These are phyloP conservation scores for Boletus sp. DNA, from an alignment of 768 basidiomycete genomes.

Conservation along the genomic window DNA sequence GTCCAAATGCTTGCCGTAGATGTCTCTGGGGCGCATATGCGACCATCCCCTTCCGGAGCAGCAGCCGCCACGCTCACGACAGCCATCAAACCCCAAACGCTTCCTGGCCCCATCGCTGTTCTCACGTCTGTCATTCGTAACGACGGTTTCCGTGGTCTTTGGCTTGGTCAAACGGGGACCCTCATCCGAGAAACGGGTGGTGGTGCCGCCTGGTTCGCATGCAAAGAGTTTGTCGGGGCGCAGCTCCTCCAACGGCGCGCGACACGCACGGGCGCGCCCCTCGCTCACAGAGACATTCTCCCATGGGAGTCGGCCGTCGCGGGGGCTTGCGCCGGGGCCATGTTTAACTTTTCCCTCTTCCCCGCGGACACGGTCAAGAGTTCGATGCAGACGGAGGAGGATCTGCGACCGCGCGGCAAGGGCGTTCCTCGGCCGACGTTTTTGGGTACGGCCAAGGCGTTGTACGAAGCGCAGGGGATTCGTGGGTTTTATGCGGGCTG, in stretches of 20 bases:
- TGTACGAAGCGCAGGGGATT: constrained; percentile 76
- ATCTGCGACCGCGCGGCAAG: constrained; percentile 59
- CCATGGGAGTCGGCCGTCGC: constrained; percentile 83
- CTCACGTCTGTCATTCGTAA: constrained; percentile 59
- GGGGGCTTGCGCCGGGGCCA: constrained; percentile 83
- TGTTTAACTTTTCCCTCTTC: constrained; percentile 87
- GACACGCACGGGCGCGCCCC: constrained; percentile 19
- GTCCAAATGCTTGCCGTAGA: constrained; percentile 74
- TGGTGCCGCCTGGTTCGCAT: constrained; percentile 85
- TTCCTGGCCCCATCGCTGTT: constrained; percentile 76
- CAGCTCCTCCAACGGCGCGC: constrained; percentile 54
- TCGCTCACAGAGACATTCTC: constrained; percentile 47
- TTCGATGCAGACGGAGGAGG: constrained; percentile 91
- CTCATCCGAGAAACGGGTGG: constrained; percentile 93
- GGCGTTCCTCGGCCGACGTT: constrained; percentile 41
- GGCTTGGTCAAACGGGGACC: constrained; percentile 95
- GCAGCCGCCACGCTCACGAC: constrained; percentile 12
- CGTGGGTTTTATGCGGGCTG: constrained; percentile 90
- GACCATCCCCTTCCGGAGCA: constrained; percentile 14
- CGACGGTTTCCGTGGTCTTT: constrained; percentile 81
- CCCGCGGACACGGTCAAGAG: constrained; percentile 96
- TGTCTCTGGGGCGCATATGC: constrained; percentile 14
- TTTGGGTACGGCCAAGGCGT: constrained; percentile 57
- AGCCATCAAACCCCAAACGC: constrained; percentile 21
- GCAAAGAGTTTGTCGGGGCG: constrained; percentile 75